A percentile compares a stretch with the other conserved stretches of the same genome.
These are phyloP conservation scores for Melampsora americana DNA, from an alignment of 1,284 basidiomycete species.

Conservation along the genomic window DNA sequence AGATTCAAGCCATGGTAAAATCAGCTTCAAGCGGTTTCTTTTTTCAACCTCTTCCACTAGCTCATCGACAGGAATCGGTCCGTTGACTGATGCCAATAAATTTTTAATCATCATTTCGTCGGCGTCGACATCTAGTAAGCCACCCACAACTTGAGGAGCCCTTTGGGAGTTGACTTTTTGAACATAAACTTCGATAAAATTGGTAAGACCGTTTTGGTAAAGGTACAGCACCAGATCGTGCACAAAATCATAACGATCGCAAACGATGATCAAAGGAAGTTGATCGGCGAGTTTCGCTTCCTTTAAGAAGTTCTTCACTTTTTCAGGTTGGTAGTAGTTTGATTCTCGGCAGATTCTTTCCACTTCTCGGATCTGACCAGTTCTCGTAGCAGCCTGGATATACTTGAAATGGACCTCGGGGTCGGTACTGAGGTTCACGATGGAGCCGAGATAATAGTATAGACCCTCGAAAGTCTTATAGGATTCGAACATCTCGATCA, in stretches of 20 bases:
- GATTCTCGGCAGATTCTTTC: slow-evolving; percentile 98
- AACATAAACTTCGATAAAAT: slow-evolving; percentile 99
- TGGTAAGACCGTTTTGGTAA: slow-evolving; percentile 93
- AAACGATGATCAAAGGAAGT: slow-evolving; percentile 98
- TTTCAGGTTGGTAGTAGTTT: slow-evolving; percentile 97
- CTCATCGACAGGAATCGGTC: slow-evolving; percentile 96
- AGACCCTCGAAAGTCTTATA: slow-evolving; percentile 98
- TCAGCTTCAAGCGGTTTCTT: slow-evolving; percentile 91
- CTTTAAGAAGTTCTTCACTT: slow-evolving; percentile 93
- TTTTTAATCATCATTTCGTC: slow-evolving; percentile 95
- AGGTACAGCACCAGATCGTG: slow-evolving; percentile 98
- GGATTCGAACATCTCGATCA: slow-evolving; percentile 98
- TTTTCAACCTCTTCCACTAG: slow-evolving; percentile 97
- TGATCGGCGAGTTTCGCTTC: slow-evolving; percentile 96
- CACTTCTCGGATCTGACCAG: slow-evolving; percentile 96
- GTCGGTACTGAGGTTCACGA: slow-evolving; percentile 95
- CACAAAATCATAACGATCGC: slow-evolving; percentile 99
- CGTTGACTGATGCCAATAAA: slow-evolving; percentile 85
- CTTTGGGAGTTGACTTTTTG: slow-evolving; percentile 95
- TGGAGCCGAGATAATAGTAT: slow-evolving; percentile 95
- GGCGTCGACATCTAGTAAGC: slow-evolving; percentile 95
- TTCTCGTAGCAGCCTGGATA: slow-evolving; percentile 97
- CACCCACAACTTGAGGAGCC: slow-evolving; percentile 97
- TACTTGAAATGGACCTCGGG: slow-evolving; percentile 99
- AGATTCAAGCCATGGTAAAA: slow-evolving; percentile 92